phyloP scores from a whole-genome alignment of 805 yeast species.

The Komagataella pseudopastoris region DNA sequence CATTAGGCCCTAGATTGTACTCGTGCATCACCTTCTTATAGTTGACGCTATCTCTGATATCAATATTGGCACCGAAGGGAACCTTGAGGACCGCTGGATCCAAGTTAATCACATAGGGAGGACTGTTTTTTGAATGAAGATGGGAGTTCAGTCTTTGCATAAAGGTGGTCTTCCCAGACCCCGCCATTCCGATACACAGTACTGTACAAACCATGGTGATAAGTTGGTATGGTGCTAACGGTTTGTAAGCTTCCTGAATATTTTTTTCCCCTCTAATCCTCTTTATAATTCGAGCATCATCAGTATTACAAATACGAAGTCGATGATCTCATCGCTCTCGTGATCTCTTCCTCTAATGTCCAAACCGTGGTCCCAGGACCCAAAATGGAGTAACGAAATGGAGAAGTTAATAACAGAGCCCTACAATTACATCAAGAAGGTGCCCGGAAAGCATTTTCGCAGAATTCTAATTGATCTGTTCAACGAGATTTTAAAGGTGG shows the following conservation, averaged over 20 bases:
- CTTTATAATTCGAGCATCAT: background rate
- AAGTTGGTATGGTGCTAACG: background rate
- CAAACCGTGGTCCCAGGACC: background rate
- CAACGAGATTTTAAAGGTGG: constrained; percentile 34
- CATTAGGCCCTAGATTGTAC: constrained; percentile 92
- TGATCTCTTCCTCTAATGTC: background rate
- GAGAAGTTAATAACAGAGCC: constrained; percentile 26
- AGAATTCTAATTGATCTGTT: constrained; percentile 34
- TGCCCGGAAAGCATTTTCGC: constrained; percentile 47
- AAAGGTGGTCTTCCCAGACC: constrained; percentile 93
- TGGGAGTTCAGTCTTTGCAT: constrained; percentile 91
- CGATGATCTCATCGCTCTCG: background rate
- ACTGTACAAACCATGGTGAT: constrained; percentile 18
- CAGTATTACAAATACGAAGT: background rate
- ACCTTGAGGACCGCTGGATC: constrained; percentile 94
- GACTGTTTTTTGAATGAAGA: constrained; percentile 52
- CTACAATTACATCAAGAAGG: constrained; percentile 30
- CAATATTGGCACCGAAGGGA: constrained; percentile 93
- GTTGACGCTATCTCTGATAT: constrained; percentile 90
- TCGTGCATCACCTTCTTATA: constrained; percentile 95
- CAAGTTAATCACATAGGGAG: constrained; percentile 86
- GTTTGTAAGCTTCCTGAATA: background rate
- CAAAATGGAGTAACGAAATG: constrained; percentile 14
- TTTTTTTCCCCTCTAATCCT: background rate
- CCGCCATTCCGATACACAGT: constrained; percentile 32